Evolutionary conservation across 257 asterid genomes (phyloP).

Genomic region (Jacaranda mimosifolia): DNA sequence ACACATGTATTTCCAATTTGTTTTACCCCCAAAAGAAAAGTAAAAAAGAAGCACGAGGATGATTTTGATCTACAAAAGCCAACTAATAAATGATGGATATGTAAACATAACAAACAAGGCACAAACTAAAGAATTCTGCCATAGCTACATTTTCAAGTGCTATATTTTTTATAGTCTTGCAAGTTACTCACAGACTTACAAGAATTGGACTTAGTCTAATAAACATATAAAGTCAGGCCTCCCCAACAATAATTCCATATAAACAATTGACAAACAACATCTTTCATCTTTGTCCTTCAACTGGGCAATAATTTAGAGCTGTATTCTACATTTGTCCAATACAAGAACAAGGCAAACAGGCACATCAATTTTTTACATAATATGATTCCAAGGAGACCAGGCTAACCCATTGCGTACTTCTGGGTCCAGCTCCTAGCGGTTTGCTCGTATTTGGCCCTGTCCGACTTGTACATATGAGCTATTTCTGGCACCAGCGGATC

Average conservation of each 20-base stretch:
- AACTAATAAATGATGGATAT: no score
- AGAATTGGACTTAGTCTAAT: no score
- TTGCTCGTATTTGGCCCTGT: constrained; percentile 42
- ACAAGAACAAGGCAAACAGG: constrained; percentile 27
- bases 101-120: neutral
- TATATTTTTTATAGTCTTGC: no score
- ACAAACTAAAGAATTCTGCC: neutral
- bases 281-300: constrained; percentile 14
- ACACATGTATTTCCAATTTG: no score
- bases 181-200: no score
- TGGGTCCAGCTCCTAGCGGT: constrained; percentile 51
- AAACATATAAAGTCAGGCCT: no score
- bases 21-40: no score
- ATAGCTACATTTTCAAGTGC: neutral
- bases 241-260: constrained; percentile 5
- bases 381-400: constrained; percentile 25
- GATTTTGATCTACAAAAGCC: no score
- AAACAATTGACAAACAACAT: constrained; percentile 20
- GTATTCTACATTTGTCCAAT: constrained; percentile 27
- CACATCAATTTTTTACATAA: constrained; percentile 22
- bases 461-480: constrained; percentile 48
- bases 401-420: constrained; percentile 46
- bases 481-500: constrained; percentile 48
- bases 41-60: no score
- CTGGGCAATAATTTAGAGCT: constrained; percentile 15